phyloP scores from a whole-genome alignment of 2,329 filamentous ascomycete genomes.

The Fusarium drepaniforme region DNA sequence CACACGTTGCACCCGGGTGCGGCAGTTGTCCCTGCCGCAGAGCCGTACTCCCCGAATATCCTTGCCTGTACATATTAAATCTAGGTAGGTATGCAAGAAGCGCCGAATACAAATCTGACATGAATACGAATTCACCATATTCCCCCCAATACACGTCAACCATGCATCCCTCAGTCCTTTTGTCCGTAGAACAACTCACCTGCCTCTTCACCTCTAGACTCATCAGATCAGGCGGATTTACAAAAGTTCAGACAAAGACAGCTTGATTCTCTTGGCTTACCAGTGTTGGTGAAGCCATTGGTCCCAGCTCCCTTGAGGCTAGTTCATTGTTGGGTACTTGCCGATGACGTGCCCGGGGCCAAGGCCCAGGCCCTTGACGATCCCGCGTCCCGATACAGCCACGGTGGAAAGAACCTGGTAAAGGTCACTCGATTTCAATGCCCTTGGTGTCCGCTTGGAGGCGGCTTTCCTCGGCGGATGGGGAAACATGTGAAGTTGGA shows the following conservation, averaged over 20 bases:
- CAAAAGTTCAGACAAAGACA: slow-evolving; percentile 16
- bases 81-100: neutral
- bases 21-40: slow-evolving; percentile 9
- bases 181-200: slow-evolving; percentile 18
- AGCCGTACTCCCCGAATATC: slow-evolving; percentile 37
- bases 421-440: neutral
- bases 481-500: neutral
- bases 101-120: neutral
- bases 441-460: slow-evolving; percentile 7
- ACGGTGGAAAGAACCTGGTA: neutral
- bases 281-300: slow-evolving; percentile 2
- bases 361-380: slow-evolving; percentile 12
- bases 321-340: slow-evolving; percentile 23
- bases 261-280: slow-evolving; percentile 14
- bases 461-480: slow-evolving; percentile 15
- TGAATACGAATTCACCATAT: slow-evolving; percentile 20
- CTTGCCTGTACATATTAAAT: slow-evolving; percentile 1
- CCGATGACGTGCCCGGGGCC: slow-evolving; percentile 35
- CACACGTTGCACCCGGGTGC: slow-evolving; percentile 1
- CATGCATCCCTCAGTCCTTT: neutral
- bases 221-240: neutral
- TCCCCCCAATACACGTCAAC: slow-evolving; percentile 23
- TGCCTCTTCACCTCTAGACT: slow-evolving; percentile 28
- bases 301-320: slow-evolving; percentile 1
- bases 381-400: neutral